Conservation (phyloP, 1,284 basidiomycete genomes). For the Flammula alnicola region DNA sequence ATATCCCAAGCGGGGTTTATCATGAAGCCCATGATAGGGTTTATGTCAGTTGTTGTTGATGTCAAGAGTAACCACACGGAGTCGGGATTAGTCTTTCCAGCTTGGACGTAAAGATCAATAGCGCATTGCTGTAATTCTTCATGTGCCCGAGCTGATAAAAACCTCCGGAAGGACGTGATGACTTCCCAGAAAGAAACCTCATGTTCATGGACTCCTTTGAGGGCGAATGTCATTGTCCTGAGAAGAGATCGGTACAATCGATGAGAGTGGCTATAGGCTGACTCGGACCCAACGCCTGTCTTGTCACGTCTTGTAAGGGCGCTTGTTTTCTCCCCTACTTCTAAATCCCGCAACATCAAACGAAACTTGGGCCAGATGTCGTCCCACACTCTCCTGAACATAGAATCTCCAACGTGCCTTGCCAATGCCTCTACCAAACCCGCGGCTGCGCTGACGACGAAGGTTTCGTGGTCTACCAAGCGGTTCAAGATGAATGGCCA, state of each 20-base stretch:
- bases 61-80: slow-evolving; percentile 80
- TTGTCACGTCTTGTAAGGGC: slow-evolving; percentile 64
- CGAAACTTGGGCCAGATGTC: slow-evolving; percentile 88
- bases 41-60: slow-evolving; percentile 53
- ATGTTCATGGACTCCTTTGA: slow-evolving; percentile 66
- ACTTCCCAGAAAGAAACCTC: slow-evolving; percentile 82
- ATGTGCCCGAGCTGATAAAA: slow-evolving; percentile 69
- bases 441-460: slow-evolving; percentile 78
- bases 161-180: slow-evolving; percentile 72
- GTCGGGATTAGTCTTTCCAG: slow-evolving; percentile 72
- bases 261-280: slow-evolving; percentile 79
- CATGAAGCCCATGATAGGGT: slow-evolving; percentile 54
- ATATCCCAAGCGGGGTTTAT: slow-evolving; percentile 65
- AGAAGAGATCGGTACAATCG: slow-evolving; percentile 76
- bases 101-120: slow-evolving; percentile 63
- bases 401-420: slow-evolving; percentile 76
- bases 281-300: slow-evolving; percentile 62
- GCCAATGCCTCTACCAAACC: slow-evolving; percentile 72
- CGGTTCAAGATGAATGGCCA: slow-evolving; percentile 92
- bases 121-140: slow-evolving; percentile 75
- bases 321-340: slow-evolving; percentile 59
- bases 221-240: slow-evolving; percentile 69
- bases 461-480: slow-evolving; percentile 71
- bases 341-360: slow-evolving; percentile 60
- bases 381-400: slow-evolving; percentile 83